Evolutionary conservation across 2,329 filamentous ascomycete genomes (phyloP), one percentile per base, ranked within the genome.

Genomic region (Colletotrichum brevisporum): DNA sequence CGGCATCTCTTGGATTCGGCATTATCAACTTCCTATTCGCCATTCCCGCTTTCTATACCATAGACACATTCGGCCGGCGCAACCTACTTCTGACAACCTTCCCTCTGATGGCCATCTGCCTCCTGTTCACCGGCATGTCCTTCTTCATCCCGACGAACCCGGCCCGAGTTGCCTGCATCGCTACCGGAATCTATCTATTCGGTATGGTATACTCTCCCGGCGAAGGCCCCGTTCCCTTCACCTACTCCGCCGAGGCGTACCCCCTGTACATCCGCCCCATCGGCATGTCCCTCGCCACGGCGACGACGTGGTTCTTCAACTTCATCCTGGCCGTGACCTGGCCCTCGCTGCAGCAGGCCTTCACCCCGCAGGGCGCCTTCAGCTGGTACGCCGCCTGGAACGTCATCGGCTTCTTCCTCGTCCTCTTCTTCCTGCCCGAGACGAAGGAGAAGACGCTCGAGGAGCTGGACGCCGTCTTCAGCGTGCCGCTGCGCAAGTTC

Each of bases 171-270:
- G 79, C 69, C 1, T 78, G 76, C n/a, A 75, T 83, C 10, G 79
- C 79, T 1, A 69, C 76, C 0, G 80, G 80, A 0, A 76, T 83
- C 1, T 83, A 83, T 68, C 68, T 82, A 5, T 83, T 83, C 63
- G 80, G 78, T 71, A 76, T 78, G 1, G 75, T 81, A 15, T 83
- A 83, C 72, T 82, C 80, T 0, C 85, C 86, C 0, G 87, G 88
- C 16, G 85, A 87, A 55, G 87, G 88, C 0, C 86, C 87, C 0
- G 87, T 89, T 0, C 87, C 88, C 0, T 89, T 89, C 72, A 89
- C 87, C 0, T 89, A 89, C 74, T 88, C 85, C 0, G 87, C 87
- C 1, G 88, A 89, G 71, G 87, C 86, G 0, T 89, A 89, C 71
- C 87, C 87, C 0, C 77, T 89, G 0, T 87, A 88, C 51, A 83